These are phyloP conservation scores for Trichosporon sp. DNA, from an alignment of 1,284 basidiomycete species.

Conservation along the genomic window DNA sequence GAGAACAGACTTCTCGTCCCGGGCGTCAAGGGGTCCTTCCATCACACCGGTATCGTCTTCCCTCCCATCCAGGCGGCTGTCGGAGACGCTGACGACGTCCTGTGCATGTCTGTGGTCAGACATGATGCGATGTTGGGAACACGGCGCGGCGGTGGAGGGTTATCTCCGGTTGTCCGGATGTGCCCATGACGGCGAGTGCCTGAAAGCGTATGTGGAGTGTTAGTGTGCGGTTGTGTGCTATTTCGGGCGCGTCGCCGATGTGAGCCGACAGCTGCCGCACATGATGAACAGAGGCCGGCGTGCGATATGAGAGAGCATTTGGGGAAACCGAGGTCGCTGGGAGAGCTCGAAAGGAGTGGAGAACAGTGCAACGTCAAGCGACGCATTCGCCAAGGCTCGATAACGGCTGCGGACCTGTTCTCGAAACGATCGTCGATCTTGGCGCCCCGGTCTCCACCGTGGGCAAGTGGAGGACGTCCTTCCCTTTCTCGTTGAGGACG, in stretches of 20 bases:
- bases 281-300: background rate
- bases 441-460: no score
- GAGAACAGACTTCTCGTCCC: background rate
- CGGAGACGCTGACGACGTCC: background rate
- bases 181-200: background rate
- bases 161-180: background rate
- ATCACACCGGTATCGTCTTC: background rate
- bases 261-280: background rate
- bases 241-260: background rate
- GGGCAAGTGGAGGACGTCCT: no score
- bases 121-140: background rate
- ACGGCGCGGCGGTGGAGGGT: background rate
- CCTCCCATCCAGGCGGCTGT: constrained; percentile 26
- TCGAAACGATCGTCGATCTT: no score
- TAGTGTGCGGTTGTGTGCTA: background rate
- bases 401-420: no score
- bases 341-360: background rate
- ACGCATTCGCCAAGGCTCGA: no score
- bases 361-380: background rate
- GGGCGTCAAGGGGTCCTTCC: background rate
- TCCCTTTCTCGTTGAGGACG: no score
- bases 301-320: background rate
- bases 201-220: background rate
- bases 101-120: background rate
- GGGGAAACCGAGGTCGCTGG: background rate